Percentiles rank a stretch among this genome's conserved stretches.
Evolutionary conservation across 371 early-diverging fungal genomes (phyloP).

Genomic region (Batrachochytrium dendrobatidis): DNA sequence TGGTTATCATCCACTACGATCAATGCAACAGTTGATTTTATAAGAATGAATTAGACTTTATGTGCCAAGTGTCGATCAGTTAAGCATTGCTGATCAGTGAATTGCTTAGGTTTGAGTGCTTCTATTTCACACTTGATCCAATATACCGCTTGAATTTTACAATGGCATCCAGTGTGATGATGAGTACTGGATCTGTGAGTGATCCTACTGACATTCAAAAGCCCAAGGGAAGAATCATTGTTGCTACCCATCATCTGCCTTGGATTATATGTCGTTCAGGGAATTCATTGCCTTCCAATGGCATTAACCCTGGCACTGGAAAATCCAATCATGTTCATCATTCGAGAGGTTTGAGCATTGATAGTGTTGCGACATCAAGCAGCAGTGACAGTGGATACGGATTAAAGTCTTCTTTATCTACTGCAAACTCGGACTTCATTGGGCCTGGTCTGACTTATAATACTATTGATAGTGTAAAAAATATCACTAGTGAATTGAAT

Average conservation of each 20-base stretch:
- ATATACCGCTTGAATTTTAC: background rate
- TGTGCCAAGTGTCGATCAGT: too few relatives aligned
- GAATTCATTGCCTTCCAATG: background rate
- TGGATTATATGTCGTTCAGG: too few relatives aligned
- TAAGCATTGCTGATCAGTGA: too few relatives aligned
- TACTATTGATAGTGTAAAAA: background rate
- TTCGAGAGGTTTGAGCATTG: too few relatives aligned
- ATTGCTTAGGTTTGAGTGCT: too few relatives aligned
- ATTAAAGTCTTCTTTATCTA: background rate
- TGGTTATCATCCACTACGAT: too few relatives aligned
- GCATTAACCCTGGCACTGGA: background rate
- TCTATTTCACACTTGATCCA: too few relatives aligned
- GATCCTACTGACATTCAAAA: background rate
- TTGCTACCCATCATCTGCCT: conserved; percentile 27
- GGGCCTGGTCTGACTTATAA: background rate
- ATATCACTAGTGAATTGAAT: background rate
- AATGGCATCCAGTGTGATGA: background rate
- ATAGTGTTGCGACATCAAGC: background rate
- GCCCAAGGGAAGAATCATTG: conserved; percentile 9
- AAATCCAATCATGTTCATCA: background rate
- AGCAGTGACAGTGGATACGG: background rate
- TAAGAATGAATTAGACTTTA: too few relatives aligned
- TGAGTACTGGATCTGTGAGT: background rate
- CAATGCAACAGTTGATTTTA: too few relatives aligned
- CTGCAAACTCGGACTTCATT: background rate